Base-by-base conservation (phyloP, 768 basidiomycete genomes). In the Arthromyces matolae region DNA sequence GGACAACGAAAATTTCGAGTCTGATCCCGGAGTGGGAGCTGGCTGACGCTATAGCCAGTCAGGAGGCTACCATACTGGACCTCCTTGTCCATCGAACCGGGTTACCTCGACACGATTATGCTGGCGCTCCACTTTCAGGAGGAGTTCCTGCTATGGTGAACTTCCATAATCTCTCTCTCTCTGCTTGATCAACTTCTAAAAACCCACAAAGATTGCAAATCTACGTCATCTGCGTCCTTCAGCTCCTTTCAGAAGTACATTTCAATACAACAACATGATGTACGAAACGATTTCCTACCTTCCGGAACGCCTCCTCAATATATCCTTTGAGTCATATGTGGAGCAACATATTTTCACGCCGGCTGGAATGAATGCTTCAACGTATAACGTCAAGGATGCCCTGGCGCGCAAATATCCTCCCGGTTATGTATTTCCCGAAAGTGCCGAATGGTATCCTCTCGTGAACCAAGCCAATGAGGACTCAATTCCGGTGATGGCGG, bases 231-330 rank as follows among this genome's bases (percentile, higher is more conserved):
- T 75, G 10, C 62, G 67, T 8, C 69, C 71, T 1, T 73, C 73
- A 14, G 68, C 75, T 2, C 63, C 64, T 24, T 63, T 70, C 43
- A 58, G 75, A 5, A 65, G 71, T 44, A 70, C 67, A 8, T 73
- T 71, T 46, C 72, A 73, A 44, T 76, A 74, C 53, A 75, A 71
- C 58, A 73, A 76, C 49, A 58, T 74, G 45, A 73, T 73, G 72
- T 75, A 69, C 47, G 67, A 68, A 47, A 64, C 69, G 1, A 55
- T 74, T 0, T 72, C 71, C 4, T 64, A 70, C 49, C 68, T 77
- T 8, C 67, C 70, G 0, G 52, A 56, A 12, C 52, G 68, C 1
- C 61, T 75, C 18, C 62, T 73, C 44, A 70, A 72, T 36, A 65
- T 71, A 39, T 57, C 68, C 0, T 74, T 67, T 40, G 70, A 71